Conservation (phyloP, 305 asterid genomes). For the Lippia alba region DNA sequence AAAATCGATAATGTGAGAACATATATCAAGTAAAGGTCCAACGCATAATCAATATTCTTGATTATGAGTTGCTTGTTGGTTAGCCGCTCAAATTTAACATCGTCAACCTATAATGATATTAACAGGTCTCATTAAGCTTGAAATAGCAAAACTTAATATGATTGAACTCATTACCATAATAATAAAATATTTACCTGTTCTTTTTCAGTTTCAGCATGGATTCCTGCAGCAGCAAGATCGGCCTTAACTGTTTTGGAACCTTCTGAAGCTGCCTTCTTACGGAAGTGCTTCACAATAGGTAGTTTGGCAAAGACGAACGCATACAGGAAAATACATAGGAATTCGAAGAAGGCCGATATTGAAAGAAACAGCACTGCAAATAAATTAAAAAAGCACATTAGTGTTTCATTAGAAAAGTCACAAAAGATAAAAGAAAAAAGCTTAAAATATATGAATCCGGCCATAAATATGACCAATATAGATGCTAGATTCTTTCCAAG, state of each 20-base stretch:
- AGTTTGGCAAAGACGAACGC: conserved; percentile 68
- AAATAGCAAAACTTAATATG: not conserved
- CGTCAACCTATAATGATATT: conserved; percentile 48
- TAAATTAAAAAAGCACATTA: too few relatives aligned
- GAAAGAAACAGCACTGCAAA: conserved; percentile 76
- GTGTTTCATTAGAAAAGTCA: too few relatives aligned
- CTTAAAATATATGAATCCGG: too few relatives aligned
- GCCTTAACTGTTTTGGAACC: conserved; percentile 89
- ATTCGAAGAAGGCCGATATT: conserved; percentile 67
- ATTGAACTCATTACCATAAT: not conserved
- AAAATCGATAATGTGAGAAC: conserved; percentile 78
- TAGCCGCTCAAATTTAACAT: conserved; percentile 50
- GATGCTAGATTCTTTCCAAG: too few relatives aligned
- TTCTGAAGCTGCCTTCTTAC: conserved; percentile 77
- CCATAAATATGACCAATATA: too few relatives aligned
- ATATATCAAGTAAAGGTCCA: conserved; percentile 60
- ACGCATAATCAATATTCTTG: conserved; percentile 64
- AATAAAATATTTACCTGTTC: conserved; percentile 38
- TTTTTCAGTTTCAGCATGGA: conserved; percentile 32
- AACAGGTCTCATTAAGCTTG: conserved; percentile 1
- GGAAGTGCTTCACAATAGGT: conserved; percentile 75
- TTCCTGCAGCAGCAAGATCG: conserved; percentile 90
- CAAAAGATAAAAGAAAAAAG: too few relatives aligned
- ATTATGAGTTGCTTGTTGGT: conserved; percentile 58
- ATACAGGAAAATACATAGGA: conserved; percentile 72